Base-by-base conservation (phyloP, 306 rosid genomes). In the Benincasa hispida region DNA sequence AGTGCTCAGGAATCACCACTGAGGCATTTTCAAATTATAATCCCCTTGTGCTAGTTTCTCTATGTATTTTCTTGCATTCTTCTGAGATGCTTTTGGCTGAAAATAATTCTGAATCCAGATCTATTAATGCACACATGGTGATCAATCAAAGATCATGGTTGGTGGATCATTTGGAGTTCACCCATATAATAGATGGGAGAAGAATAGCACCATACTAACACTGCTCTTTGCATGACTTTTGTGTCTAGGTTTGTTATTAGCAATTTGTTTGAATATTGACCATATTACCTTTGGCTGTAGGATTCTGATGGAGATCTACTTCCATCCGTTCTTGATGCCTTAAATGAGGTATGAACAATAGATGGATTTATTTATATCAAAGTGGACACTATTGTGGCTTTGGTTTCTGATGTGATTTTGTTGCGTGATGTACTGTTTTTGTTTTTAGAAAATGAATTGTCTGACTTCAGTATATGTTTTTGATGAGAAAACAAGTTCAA, bases 251-350 rank as follows among this genome's bases (percentile, higher is more conserved):
- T 48, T 42, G 32, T 72, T 27, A 74, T 55, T 61, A 45, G 48
- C 57, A 48, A 68, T 59, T 74, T 68, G 32, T 80, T 53, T 72
- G 35, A 73, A 6, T 60, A 61, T 84, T 66, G 76, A 55, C 57
- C 54, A 15, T 32, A 22, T 45, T 25, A 34, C 51, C 13, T 48
- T 63, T 77, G 66, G 48, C 27, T 77, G 80, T 91, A 93, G 98
- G 98, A 93, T 72, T 89, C 97, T 82, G 97, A 94, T 53, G 96
- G 88, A 60, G 99, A 92, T 86, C 90, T 94, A 41, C 92, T 94
- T 85, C 97, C 97, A 61, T 84, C 82, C 79, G 99, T 94, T 77
- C 81, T 94, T 73, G 99, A 94, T 84, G 99, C 99, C 72, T 82
- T 94, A 84, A 87, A 94, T 42, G 99, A 94, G 99, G 99, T 94